Base-by-base conservation (phyloP, 2,329 filamentous ascomycete genomes). In the Huntiella abstrusa region DNA sequence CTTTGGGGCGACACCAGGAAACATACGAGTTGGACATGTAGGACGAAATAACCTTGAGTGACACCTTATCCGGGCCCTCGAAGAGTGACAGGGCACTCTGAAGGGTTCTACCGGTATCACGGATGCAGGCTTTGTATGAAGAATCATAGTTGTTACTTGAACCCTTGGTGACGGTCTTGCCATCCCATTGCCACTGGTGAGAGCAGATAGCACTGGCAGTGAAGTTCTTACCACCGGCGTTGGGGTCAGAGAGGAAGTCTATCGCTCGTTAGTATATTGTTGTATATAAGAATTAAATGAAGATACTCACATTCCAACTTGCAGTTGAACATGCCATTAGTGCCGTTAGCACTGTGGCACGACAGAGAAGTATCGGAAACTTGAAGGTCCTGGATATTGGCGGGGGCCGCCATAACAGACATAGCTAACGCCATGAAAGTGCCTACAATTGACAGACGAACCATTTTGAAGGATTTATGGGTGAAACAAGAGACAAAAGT, bases 141-240 rank as follows among this genome's bases (percentile, higher is more conserved):
- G 16, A 46, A 19, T 43, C 44, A 16, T 51, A 55, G 22, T 41
- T 48, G 47, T 55, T 37, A 52, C 51, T 2, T 63, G 67, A 33
- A 12, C 55, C 54, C 7, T 52, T 46, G 10, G 46, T 28, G 4
- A 46, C 36, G 2, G 52, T 50, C 33, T 53, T 17, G 35, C 55
- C 54, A 44, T 56, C 54, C 55, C 55, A 56, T 13, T 50, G n/a
- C 54, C 55, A 56, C 10, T 36, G 33, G 22, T 50, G 47, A 7
- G 50, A 38, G 49, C 55, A 56, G 22, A 28, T 12, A 13, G 40
- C 22, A n/a, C 16, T 12, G 10, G 48, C 12, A 12, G 10, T 40
- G 5, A 38, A n/a, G n/a, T 37, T 39, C n/a, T 37, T 41, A 4
- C 33, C 28, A 10, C 40, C 40, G 10, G 39, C 48, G 28, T 49